Evolutionary conservation across 2,329 filamentous ascomycete species (phyloP), one percentile per base, ranked within the genome.

Genomic region (Stemphylium beticola): DNA sequence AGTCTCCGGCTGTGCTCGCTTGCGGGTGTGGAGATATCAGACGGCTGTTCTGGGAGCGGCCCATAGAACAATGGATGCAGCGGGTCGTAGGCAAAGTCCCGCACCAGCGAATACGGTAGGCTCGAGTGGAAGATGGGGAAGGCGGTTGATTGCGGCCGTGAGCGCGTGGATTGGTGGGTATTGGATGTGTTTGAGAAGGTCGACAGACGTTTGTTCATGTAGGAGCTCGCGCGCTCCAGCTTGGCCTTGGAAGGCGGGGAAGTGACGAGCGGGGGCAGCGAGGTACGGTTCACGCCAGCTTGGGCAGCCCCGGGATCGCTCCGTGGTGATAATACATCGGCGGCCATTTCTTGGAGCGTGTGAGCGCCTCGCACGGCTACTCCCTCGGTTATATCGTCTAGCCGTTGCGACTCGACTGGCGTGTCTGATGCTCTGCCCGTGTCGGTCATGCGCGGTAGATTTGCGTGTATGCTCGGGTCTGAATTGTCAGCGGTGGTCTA

Each of bases 51-150:
- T 33, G 89, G 88, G 14, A 91, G 88, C n/a, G 93, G 90, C 1
- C 95, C 95, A 81, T 96, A 96, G 79, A 98, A 95, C 76, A 97
- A 83, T 38, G 91, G 92, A 75, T 98, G 91, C 50, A 84, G 83
- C 22, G 85, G 74, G 29, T 91, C 87, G 74, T 98, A 99, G 64
- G 95, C 95, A 78, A 98, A 99, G 81, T 99, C 95, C 69, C 95
- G 89, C 62, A 99, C 93, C 39, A 91, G 82, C n/a, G 92, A 87
- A 75, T 97, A 97, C 6, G 90, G 77, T 15, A 97, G 84, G 72
- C 87, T 96, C 54, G 92, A 95, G 67, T 92, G 89, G 76, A 92
- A 95, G 67, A 89, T 81, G 14, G 92, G 90, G 70, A 95, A 93
- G 59, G 91, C 83, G 69, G 90, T 85, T n/a, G 92, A 96, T 51